Conservation (phyloP, 1,284 basidiomycete genomes). For the Malassezia restricta region DNA sequence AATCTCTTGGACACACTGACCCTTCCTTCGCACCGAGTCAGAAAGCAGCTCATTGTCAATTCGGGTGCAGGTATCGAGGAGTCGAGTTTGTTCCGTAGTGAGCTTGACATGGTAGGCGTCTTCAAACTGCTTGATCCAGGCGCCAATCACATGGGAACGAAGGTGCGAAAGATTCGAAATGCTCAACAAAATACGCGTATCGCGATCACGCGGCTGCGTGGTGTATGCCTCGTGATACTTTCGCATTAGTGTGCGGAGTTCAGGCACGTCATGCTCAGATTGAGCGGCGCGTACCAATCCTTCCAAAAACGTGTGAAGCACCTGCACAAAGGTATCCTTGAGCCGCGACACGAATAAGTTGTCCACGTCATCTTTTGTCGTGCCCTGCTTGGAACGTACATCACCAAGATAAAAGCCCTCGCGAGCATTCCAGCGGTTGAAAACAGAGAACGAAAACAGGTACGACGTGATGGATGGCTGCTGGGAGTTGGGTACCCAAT, state of each 20-base stretch:
- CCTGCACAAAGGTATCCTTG: constrained; percentile 74
- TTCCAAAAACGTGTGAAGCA: constrained; percentile 75
- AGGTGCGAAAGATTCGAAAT: constrained; percentile 79
- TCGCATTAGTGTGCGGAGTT: constrained; percentile 16
- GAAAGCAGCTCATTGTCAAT: constrained; percentile 78
- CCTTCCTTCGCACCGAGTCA: constrained; percentile 70
- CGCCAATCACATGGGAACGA: constrained; percentile 59
- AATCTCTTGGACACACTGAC: constrained; percentile 57
- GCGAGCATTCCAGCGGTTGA: constrained; percentile 70
- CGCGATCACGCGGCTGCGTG: constrained; percentile 34
- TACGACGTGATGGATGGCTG: constrained; percentile 50
- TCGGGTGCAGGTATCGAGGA: constrained; percentile 65
- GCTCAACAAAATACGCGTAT: constrained; percentile 73
- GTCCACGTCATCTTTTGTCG: constrained; percentile 18
- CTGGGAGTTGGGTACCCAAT: constrained; percentile 59
- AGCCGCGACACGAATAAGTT: constrained; percentile 53
- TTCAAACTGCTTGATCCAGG: constrained; percentile 68
- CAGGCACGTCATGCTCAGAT: constrained; percentile 30
- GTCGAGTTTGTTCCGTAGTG: constrained; percentile 63
- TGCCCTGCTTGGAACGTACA: constrained; percentile 49
- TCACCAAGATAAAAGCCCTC: constrained; percentile 72
- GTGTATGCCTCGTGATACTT: constrained; percentile 14
- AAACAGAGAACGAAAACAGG: constrained; percentile 63
- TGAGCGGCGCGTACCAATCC: constrained; percentile 75
- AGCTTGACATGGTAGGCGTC: constrained; percentile 64